Evolutionary conservation across 495 filamentous ascomycete genomes (phyloP).

Genomic region (Aspergillus avenaceus): DNA sequence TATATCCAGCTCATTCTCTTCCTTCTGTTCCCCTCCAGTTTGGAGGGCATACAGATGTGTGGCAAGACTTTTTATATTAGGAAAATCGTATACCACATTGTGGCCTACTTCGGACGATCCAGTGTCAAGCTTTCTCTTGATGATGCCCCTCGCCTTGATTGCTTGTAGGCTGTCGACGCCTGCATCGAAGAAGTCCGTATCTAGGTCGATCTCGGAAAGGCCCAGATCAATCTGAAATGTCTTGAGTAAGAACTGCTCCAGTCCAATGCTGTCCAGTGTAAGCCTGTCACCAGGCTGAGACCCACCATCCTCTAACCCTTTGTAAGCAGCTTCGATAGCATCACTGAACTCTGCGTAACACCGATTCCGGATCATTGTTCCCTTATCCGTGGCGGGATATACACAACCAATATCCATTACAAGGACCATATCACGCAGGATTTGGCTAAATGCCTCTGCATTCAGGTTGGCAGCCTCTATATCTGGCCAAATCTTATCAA

Average conservation of each 20-base stretch:
- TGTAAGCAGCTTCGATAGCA: constrained; percentile 39
- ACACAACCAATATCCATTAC: constrained; percentile 29
- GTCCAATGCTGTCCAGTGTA: constrained; percentile 13
- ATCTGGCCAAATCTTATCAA: constrained; percentile 38
- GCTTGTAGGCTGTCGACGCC: constrained; percentile 55
- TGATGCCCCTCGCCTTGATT: constrained; percentile 41
- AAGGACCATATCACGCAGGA: constrained; percentile 42
- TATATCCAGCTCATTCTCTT: constrained; percentile 23
- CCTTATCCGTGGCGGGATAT: constrained; percentile 46
- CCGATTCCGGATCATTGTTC: constrained; percentile 42
- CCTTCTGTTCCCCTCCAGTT: constrained; percentile 18
- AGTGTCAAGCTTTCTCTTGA: constrained; percentile 31
- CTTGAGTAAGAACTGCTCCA: constrained; percentile 22
- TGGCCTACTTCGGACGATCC: constrained; percentile 32
- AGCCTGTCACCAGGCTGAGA: constrained; percentile 4
- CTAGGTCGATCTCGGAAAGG: constrained; percentile 11
- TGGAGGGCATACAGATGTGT: constrained; percentile 22
- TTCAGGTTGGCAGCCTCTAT: constrained; percentile 34
- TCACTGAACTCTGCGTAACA: constrained; percentile 38
- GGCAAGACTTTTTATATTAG: constrained; percentile 31
- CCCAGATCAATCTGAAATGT: constrained; percentile 24
- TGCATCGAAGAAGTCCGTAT: constrained; percentile 46
- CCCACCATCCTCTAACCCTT: constrained; percentile 3
- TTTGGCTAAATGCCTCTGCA: constrained; percentile 41
- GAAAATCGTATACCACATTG: constrained; percentile 44